Conservation (phyloP, 2,329 filamentous ascomycete species). For the Graphiopsis chlorocephala region DNA sequence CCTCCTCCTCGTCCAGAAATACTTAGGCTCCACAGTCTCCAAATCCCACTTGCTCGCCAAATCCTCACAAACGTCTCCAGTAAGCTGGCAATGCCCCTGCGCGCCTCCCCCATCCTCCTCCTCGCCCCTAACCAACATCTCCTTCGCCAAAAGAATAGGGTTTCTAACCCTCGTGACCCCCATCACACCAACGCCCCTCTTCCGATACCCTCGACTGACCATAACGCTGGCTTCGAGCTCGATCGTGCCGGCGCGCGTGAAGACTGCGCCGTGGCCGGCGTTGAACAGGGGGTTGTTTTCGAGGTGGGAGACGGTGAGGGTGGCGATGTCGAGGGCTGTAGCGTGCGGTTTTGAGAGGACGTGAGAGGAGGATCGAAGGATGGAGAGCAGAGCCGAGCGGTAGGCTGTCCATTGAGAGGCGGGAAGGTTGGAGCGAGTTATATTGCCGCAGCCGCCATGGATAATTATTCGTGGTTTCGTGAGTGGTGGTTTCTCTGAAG, state of each 20-base stretch:
- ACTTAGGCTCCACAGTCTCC: constrained; percentile 64
- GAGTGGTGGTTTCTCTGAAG: constrained; percentile 20
- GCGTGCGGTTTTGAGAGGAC: constrained; percentile 38
- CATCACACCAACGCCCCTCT: constrained; percentile 76
- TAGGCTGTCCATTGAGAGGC: constrained; percentile 38
- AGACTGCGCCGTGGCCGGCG: constrained; percentile 78
- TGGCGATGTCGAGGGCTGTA: constrained; percentile 69
- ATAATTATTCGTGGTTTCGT: constrained; percentile 46
- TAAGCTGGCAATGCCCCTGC: constrained; percentile 68
- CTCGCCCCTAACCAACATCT: constrained; percentile 67
- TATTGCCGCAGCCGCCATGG: constrained; percentile 49
- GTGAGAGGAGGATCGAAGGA: constrained; percentile 32
- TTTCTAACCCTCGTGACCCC: constrained; percentile 72
- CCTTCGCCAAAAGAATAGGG: constrained; percentile 70
- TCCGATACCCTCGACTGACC: constrained; percentile 70
- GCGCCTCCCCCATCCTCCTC: constrained; percentile 58
- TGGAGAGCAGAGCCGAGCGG: constrained; percentile 37
- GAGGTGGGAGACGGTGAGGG: constrained; percentile 70
- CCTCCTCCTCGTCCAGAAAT: constrained; percentile 74
- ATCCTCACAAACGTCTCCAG: constrained; percentile 65
- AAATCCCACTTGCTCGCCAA: constrained; percentile 68
- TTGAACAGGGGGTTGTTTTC: constrained; percentile 85
- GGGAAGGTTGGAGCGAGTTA: constrained; percentile 41
- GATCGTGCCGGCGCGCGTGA: constrained; percentile 76
- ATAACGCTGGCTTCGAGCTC: constrained; percentile 86